Evolutionary conservation across 495 filamentous ascomycete species (phyloP), one percentile per base, ranked within the genome.

Genomic region (Penicillium turbatum): DNA sequence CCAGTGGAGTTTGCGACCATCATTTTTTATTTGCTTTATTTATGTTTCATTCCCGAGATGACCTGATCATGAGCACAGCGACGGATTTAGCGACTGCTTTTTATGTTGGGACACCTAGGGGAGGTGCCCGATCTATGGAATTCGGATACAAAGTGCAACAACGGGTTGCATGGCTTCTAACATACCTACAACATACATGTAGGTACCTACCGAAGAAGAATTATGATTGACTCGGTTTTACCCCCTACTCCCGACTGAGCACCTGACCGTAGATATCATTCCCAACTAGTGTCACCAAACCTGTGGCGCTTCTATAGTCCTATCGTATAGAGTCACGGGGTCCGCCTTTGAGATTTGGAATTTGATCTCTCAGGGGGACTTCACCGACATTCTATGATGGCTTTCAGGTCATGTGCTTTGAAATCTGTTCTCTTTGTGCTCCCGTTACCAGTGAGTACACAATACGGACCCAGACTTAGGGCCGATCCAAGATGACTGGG

Each of bases 11-110:
- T 51, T 38, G 17, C 11, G 44, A n/a, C 10, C 21, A 38, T 17
- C 42, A 12, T 54, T 29, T 31, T 13, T 29, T 38, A n/a, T 48
- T 27, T 39, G 24, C 19, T 35, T 36, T 35, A 48, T 43, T 30
- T 32, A 40, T 59, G 39, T 38, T 53, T 46, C 35, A 37, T 37
- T 15, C n/a, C 34, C 6, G 41, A 35, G 31, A 53, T 44, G 51
- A 53, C 41, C 24, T 37, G 40, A 44, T 32, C 39, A 58, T 42
- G 44, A 49, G 51, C 55, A 58, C 55, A 51, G 47, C 36, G 39
- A 46, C 44, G 35, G 52, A 40, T 45, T 59, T 49, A 55, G 51
- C 51, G 56, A 55, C 46, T 38, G 27, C 17, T 43, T 53, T 53
- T 59, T 17, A 24, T 27, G 42, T 46, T 51, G 17, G 24, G 39